Base-by-base conservation (phyloP, 176 grass and related monocot species). In the Lolium perenne region DNA sequence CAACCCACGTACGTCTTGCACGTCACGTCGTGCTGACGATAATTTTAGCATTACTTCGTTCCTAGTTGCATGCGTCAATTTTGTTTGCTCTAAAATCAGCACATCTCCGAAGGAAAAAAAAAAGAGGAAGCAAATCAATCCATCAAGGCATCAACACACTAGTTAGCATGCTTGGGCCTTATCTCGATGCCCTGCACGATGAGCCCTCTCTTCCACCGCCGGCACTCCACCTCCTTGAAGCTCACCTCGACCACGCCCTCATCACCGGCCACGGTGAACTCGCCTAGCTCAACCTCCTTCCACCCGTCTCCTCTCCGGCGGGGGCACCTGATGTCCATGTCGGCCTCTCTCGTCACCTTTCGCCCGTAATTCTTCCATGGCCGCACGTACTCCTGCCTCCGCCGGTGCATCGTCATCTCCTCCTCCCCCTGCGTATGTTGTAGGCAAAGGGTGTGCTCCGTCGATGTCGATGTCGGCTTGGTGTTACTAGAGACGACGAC, bases 141-240 rank as follows among this genome's bases (percentile, higher is more conserved):
- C 46, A 48, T 48, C 41, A 43, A 7, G 32, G 32, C 18, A 58
- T n/a, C 56, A 58, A 9, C 26, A 22, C 57, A 41, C 10, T 32
- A 73, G 17, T 26, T 67, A 53, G 62, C 23, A 16, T 80, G 56
- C 4, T 90, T 93, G 48, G 91, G 94, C 80, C 83, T 82, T 18
- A 97, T 61, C n/a, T 97, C 94, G 26, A 97, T 85, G 43, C 94
- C 94, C 14, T 89, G 88, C 26, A 97, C 86, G 79, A 94, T 76
- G 83, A 97, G 90, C 0, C 94, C 92, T 4, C 25, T 62, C 92
- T 97, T 97, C 89, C 90, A 94, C 6, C 85, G 25, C 3, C n/a
- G 72, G 61, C 51, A 57, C 35, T 80, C 86, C 68, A 89, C 25
- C 79, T 81, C 88, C 80, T 7, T 74, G 15, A 97, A 17, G 56